These are phyloP conservation scores for Yamadazyma paraphyllophila DNA, from an alignment of 805 yeast species.

Conservation along the genomic window DNA sequence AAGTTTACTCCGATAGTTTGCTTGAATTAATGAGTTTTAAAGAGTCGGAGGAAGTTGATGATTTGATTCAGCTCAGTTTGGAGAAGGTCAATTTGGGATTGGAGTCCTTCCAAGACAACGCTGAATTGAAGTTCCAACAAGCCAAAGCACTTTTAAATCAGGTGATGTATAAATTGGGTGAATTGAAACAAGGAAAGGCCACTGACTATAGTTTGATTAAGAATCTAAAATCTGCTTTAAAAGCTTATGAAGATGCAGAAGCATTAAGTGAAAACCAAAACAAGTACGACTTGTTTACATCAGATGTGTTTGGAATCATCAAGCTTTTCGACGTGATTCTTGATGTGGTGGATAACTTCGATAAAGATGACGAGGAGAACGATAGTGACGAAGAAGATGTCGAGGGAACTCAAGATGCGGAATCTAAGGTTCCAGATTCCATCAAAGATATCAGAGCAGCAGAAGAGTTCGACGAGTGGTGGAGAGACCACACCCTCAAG, in stretches of 20 bases:
- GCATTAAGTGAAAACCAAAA: constrained; percentile 20
- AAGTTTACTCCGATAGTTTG: constrained; percentile 71
- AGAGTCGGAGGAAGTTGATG: constrained; percentile 36
- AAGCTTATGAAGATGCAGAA: constrained; percentile 46
- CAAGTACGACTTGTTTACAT: constrained; percentile 32
- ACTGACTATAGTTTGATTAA: constrained; percentile 7
- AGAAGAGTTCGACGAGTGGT: constrained; percentile 52
- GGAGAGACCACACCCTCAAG: constrained; percentile 45
- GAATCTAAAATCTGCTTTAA: constrained; percentile 46
- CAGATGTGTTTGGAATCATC: constrained; percentile 50
- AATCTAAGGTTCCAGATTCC: constrained; percentile 29
- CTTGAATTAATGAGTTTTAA: constrained; percentile 60
- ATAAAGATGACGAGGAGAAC: constrained; percentile 13
- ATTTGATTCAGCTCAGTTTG: constrained; percentile 54
- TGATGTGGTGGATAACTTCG: constrained; percentile 44
- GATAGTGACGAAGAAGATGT: constrained; percentile 26
- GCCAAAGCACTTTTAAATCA: constrained; percentile 55
- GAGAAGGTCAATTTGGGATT: constrained; percentile 67
- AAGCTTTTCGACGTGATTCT: constrained; percentile 64
- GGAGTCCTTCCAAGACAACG: constrained; percentile 44
- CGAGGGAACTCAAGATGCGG: constrained; percentile 29
- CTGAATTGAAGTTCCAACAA: constrained; percentile 50
- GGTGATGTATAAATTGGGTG: constrained; percentile 53
- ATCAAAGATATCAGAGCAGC: constrained; percentile 28
- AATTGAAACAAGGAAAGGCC: constrained; percentile 11